Evolutionary conservation across 495 filamentous ascomycete species (phyloP), one percentile per base, ranked within the genome.

Genomic region (Filosporella fistucella): DNA sequence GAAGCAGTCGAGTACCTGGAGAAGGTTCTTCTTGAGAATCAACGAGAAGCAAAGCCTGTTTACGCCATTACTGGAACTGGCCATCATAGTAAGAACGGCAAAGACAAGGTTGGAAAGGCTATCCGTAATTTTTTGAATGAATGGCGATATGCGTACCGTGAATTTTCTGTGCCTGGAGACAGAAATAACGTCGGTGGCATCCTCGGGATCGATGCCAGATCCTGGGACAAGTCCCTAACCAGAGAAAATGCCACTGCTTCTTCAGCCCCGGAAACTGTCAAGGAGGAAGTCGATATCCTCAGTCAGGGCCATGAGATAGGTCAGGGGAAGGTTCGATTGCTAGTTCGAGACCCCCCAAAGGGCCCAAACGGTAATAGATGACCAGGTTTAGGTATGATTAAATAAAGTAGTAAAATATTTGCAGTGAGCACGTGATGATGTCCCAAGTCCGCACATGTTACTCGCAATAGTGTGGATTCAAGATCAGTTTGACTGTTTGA

Each of bases 1-100:
- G 94, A 99, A 75, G 94, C 90, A 8, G 88, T 96, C 36, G 88
- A 93, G 56, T 97, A 96, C 58, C 78, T 99, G 3, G 89, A 95
- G 63, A 78, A 81, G 29, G 82, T 94, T 14, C 80, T 98, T 28
- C 70, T 88, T 25, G 88, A 93, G 60, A 89, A 96, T 51, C 74
- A 77, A 50, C 74, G 80, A 39, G 84, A 85, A 41, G 71, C 68
- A 35, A 74, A 76, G n/a, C 84, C 91, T 2, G 77, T 97, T 23
- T 99, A 97, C 57, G 91, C 89, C 37, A 97, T 97, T 58, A 95
- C 89, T 3, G 93, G 93, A 47, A 96, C 93, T 6, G 91, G 91
- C 9, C 94, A 99, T 58, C 94, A 97, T 62, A 95, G 89, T 55
- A 97, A 97, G 72, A 93, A 95, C 59, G 93, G 93, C 54, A 97